Conservation (phyloP, 1,284 basidiomycete genomes). For the Ganoderma leucocontextum region DNA sequence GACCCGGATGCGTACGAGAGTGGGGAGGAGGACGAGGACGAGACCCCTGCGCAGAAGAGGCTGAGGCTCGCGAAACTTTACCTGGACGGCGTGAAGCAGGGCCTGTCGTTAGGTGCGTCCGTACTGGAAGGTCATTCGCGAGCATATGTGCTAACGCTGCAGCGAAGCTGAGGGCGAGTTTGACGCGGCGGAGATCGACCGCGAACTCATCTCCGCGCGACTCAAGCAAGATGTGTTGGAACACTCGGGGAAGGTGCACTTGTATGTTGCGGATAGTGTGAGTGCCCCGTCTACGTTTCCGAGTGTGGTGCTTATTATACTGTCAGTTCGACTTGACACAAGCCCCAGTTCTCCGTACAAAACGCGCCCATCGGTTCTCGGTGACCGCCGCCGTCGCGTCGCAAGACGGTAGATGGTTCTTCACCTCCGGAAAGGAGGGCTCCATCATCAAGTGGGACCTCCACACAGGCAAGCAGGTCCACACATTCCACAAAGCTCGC, state of each 20-base stretch:
- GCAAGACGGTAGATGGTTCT: constrained; percentile 74
- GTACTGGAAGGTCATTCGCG: neutral
- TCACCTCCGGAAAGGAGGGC: constrained; percentile 88
- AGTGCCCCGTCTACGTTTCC: constrained; percentile 35
- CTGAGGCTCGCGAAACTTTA: constrained; percentile 92
- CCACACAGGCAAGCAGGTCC: constrained; percentile 62
- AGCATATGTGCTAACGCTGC: neutral
- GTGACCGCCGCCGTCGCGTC: constrained; percentile 82
- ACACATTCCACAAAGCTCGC: constrained; percentile 67
- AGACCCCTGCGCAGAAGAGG: constrained; percentile 95
- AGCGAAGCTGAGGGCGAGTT: constrained; percentile 80
- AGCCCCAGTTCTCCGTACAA: constrained; percentile 61
- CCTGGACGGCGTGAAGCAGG: constrained; percentile 84
- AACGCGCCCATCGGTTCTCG: constrained; percentile 76
- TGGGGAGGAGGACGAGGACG: constrained; percentile 84
- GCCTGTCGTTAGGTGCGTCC: constrained; percentile 62
- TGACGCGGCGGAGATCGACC: constrained; percentile 94
- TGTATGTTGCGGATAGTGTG: constrained; percentile 80
- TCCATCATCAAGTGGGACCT: constrained; percentile 86
- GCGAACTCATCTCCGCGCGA: constrained; percentile 89
- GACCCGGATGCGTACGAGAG: constrained; percentile 60
- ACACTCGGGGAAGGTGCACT: constrained; percentile 85
- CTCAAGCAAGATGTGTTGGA: constrained; percentile 91
- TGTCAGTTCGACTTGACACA: constrained; percentile 52
- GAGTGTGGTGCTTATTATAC: neutral